Percentiles rank a stretch among this genome's conserved stretches.
These are phyloP conservation scores for Fusarium sp. DNA, from an alignment of 2,329 filamentous ascomycete species.

Conservation along the genomic window DNA sequence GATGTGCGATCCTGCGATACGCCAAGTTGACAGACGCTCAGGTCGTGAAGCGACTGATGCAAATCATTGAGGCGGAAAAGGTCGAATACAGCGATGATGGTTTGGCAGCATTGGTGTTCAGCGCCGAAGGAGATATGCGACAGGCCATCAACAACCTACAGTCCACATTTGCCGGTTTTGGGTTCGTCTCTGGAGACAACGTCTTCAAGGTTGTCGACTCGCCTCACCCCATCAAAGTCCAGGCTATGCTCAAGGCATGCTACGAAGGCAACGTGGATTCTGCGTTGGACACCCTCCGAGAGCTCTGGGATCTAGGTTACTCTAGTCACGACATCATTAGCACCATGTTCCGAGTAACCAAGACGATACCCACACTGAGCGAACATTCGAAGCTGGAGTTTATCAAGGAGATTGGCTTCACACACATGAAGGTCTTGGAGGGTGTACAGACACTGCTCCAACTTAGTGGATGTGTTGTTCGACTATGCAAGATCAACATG, in stretches of 20 bases:
- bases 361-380: constrained; percentile 90
- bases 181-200: constrained; percentile 97
- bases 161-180: constrained; percentile 91
- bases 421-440: constrained; percentile 99
- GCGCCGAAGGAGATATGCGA: constrained; percentile 97
- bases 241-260: constrained; percentile 98
- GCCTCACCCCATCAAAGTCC: constrained; percentile 97
- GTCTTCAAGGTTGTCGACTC: constrained; percentile 98
- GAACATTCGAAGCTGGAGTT: constrained; percentile 98
- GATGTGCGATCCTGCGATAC: constrained; percentile 96
- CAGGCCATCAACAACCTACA: constrained; percentile 99
- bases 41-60: constrained; percentile 88
- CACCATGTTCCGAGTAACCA: constrained; percentile 99
- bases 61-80: constrained; percentile 92
- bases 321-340: constrained; percentile 99
- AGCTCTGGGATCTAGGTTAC: constrained; percentile 95
- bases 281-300: constrained; percentile 86
- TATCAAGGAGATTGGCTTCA: constrained; percentile 98
- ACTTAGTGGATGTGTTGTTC: constrained; percentile 90
- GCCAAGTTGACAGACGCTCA: constrained; percentile 92
- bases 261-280: constrained; percentile 91
- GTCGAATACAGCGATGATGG: constrained; percentile 94
- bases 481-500: constrained; percentile 97
- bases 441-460: constrained; percentile 96
- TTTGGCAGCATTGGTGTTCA: constrained; percentile 95